Percentiles rank a stretch among this genome's conserved stretches.
These are phyloP conservation scores for Dactylellina leptospora DNA, from an alignment of 2,329 filamentous ascomycete genomes.

Conservation along the genomic window DNA sequence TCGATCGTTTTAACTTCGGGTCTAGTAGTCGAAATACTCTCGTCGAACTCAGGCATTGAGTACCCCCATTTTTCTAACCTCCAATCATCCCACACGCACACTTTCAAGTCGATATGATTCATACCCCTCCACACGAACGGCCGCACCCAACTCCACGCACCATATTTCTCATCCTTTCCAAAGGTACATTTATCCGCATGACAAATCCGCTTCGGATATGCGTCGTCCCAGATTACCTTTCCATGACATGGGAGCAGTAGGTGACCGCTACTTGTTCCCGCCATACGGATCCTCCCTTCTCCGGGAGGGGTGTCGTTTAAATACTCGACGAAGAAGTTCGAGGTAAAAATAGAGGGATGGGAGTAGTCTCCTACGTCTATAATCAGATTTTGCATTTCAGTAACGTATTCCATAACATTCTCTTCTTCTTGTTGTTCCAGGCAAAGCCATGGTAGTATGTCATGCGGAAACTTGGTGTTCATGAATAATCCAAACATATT, in stretches of 20 bases:
- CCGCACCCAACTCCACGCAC: neutral
- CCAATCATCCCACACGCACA: conserved; percentile 44
- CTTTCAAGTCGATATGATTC: conserved; percentile 13
- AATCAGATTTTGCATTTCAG: neutral
- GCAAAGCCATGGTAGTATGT: neutral
- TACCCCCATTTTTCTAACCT: conserved; percentile 30
- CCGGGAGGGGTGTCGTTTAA: conserved; percentile 4
- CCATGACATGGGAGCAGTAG: neutral
- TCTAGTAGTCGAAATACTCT: neutral
- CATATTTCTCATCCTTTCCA: neutral
- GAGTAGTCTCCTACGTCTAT: neutral
- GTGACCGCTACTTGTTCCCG: neutral
- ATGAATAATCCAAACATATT: neutral
- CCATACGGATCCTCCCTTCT: no score
- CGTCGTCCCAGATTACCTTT: neutral
- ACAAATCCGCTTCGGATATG: conserved; percentile 5
- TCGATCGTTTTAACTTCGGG: no score
- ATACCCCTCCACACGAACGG: neutral
- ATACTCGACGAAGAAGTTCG: neutral
- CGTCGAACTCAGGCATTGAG: conserved; percentile 7
- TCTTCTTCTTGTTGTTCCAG: no score
- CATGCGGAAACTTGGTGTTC: neutral
- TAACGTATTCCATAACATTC: neutral
- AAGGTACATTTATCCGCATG: neutral
- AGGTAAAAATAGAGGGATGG: neutral